Evolutionary conservation across 768 basidiomycete species (phyloP), one percentile per base, ranked within the genome.

Genomic region (Mycena belliarum): DNA sequence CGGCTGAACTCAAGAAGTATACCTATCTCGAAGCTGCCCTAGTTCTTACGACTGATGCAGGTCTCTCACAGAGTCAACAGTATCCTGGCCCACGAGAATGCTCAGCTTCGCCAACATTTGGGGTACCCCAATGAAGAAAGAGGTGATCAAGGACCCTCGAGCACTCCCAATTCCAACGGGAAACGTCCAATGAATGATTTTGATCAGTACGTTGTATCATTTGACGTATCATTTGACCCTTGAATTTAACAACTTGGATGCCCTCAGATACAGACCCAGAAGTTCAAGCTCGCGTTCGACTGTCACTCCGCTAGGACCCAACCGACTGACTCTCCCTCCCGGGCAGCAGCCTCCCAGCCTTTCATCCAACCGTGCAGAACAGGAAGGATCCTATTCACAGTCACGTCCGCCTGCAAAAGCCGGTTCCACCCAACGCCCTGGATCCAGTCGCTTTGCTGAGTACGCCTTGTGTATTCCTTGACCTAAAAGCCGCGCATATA

Each of bases 291-390:
- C 89, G 29, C 82, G 80, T 55, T 83, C 85, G 32, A 72, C 77
- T 20, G 63, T 70, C 4, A 83, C 82, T 1, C 85, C 87, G 18
- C 55, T 82, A 12, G 86, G 78, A 20, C 88, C 88, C 24, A 73
- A 81, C 63, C 74, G 91, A 68, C 76, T 92, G 33, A 92, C 89
- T 3, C 75, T 91, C 21, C 86, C 85, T 18, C 82, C 77, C 14
- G 79, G 80, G 41, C 87, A 87, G 64, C 80, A 80, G 32, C 74
- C 77, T 41, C 81, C 84, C 9, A 75, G 71, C 32, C 66, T 80
- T 24, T 72, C 73, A 4, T 68, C 73, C 11, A 65, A 67, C 51
- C 69, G 64, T 29, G 57, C 64, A 26, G 65, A 64, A 15, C 48
- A 61, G 24, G 64, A 65, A 28, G 49, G 50, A 20, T 50, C 56